Base-by-base conservation (phyloP, 1,284 basidiomycete genomes). In the Cryptococcus depauperatus region DNA sequence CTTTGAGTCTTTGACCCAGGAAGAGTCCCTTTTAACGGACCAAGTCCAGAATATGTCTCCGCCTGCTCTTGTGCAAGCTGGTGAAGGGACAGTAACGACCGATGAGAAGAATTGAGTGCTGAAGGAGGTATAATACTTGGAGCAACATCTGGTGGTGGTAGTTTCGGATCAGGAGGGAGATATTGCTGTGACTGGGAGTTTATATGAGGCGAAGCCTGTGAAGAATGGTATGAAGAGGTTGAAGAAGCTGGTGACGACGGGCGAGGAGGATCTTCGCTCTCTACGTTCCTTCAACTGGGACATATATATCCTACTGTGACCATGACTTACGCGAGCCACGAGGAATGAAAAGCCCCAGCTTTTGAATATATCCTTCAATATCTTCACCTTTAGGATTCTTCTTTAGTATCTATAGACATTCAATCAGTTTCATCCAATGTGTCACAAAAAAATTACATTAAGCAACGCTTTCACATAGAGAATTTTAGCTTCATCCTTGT, bases 401-500 rank as follows among this genome's bases (percentile, higher is more conserved):
- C 52, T 81, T 77, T 49, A 91, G 70, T 13, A 85, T 85, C 86
- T 90, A 58, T 48, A 37, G 43, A 37, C 45, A 13, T 26, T 21
- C 9, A 9, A 27, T 28, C 22, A n/a, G 22, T 32, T 13, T 26
- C n/a, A 14, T 29, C 32, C 43, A n/a, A 27, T 30, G 5, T n/a
- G 39, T n/a, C 40, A 9, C 21, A 41, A 16, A 37, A 3, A 14
- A 19, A 7, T n/a, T 26, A 23, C 3, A 41, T 23, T 27, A 22
- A 30, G 25, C 47, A 96, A 71, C 13, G 85, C 85, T 52, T 89
- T 84, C 3, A 93, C 86, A 69, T 96, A 96, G 32, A 84, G 71
- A 77, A 81, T 84, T 72, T 91, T 95, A 2, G 91, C 90, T 63
- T 92, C 85, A 47, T 77, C 78, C 25, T 78, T 66, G 47, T 82